Conservation (phyloP, 2,329 filamentous ascomycete genomes). For the Claviceps digitariae region DNA sequence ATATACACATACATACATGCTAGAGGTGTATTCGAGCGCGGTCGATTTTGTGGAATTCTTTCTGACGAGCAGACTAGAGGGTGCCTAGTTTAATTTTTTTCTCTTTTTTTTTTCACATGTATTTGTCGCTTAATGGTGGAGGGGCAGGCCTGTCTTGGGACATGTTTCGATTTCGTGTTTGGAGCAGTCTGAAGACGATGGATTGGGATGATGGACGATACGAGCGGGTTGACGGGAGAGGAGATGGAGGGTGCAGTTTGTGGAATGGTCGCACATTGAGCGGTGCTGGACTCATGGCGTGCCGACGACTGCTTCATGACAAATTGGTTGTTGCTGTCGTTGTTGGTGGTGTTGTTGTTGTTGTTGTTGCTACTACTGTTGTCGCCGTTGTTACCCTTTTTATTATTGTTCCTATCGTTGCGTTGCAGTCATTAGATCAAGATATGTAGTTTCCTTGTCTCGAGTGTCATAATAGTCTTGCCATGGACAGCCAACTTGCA, state of each 20-base stretch:
- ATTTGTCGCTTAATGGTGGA: constrained; percentile 18
- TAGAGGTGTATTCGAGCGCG: constrained; percentile 1
- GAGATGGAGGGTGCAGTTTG: constrained; percentile 7
- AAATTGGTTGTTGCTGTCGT: constrained; percentile 31
- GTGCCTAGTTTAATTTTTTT: constrained; percentile 10
- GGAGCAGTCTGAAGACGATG: constrained; percentile 16
- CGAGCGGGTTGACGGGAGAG: constrained; percentile 10
- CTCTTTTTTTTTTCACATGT: constrained; percentile 17
- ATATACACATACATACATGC: background rate
- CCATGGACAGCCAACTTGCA: too few relatives aligned
- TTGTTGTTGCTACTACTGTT: constrained; percentile 22
- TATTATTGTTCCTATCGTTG: constrained; percentile 22
- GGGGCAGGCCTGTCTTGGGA: constrained; percentile 19
- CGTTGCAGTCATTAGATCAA: constrained; percentile 3
- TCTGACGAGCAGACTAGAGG: constrained; percentile 5
- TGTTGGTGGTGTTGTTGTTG: constrained; percentile 13
- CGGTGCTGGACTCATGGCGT: constrained; percentile 21
- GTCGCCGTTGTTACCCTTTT: constrained; percentile 21
- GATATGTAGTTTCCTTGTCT: constrained; percentile 1
- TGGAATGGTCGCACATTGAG: constrained; percentile 10
- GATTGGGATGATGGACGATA: constrained; percentile 14
- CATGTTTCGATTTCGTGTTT: constrained; percentile 12
- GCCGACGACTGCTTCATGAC: constrained; percentile 32
- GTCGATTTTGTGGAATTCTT: background rate
- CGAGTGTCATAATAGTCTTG: background rate